Percentiles rank a stretch among this genome's conserved stretches.
phyloP scores from a whole-genome alignment of 306 rosid species.

The Gynostemma pentaphyllum region DNA sequence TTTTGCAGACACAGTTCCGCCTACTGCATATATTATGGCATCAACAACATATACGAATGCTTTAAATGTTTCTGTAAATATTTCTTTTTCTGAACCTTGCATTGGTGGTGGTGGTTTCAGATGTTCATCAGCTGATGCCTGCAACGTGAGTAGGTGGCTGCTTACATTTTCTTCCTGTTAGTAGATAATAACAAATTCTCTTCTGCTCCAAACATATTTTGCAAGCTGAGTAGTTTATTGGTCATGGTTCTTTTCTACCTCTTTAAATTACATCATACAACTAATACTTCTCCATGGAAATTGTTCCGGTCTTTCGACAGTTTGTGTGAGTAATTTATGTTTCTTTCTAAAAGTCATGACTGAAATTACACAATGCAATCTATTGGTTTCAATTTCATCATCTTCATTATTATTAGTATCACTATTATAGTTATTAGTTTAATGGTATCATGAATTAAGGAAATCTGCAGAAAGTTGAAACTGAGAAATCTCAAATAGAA shows the following conservation, averaged over 20 bases:
- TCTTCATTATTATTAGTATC: too few species aligned
- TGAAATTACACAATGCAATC: too few species aligned
- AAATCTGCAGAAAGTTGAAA: neutral
- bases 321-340: too few species aligned
- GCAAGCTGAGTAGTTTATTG: neutral
- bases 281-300: neutral
- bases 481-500: neutral
- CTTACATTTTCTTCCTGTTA: neutral
- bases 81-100: constrained; percentile 75
- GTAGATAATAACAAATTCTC: neutral
- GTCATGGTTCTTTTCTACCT: neutral
- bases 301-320: too few species aligned
- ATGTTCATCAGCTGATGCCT: constrained; percentile 59
- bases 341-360: too few species aligned
- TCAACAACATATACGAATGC: constrained; percentile 52
- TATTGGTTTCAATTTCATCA: too few species aligned
- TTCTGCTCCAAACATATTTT: neutral
- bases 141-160: constrained; percentile 74
- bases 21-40: constrained; percentile 62
- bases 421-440: too few species aligned
- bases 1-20: constrained; percentile 73
- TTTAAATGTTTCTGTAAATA: constrained; percentile 55
- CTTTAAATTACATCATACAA: neutral
- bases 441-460: too few species aligned
- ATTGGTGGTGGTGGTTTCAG: constrained; percentile 49